These are phyloP conservation scores for Hericium rajendrae DNA, from an alignment of 768 basidiomycete genomes.

Conservation along the genomic window DNA sequence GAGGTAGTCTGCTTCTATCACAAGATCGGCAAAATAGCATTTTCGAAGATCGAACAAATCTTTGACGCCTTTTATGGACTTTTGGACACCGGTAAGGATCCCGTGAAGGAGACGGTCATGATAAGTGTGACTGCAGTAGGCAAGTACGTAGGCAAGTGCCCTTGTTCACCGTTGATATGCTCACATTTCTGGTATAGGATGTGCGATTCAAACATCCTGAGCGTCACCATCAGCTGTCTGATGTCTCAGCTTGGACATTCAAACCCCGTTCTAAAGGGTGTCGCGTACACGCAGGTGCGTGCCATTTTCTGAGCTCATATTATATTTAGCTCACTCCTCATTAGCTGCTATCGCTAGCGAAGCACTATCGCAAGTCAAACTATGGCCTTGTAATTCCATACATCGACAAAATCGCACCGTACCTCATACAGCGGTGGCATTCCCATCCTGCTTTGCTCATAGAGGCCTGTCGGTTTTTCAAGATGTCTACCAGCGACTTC, in stretches of 20 bases:
- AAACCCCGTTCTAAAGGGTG: constrained; percentile 62
- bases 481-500: constrained; percentile 46
- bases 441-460: constrained; percentile 47
- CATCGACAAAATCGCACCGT: constrained; percentile 55
- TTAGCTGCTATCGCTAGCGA: constrained; percentile 52
- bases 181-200: no score
- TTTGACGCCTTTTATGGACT: constrained; percentile 13
- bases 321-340: background rate
- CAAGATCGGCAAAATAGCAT: constrained; percentile 5
- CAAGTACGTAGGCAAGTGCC: constrained; percentile 21
- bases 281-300: constrained; percentile 58
- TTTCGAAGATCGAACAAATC: constrained; percentile 6
- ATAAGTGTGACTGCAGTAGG: constrained; percentile 51
- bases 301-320: no score
- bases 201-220: constrained; percentile 38
- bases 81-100: constrained; percentile 19
- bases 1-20: constrained; percentile 14
- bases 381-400: constrained; percentile 66
- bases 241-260: constrained; percentile 56
- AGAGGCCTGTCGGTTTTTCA: constrained; percentile 65
- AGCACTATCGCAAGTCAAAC: constrained; percentile 46
- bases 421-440: constrained; percentile 48
- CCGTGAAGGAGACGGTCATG: constrained; percentile 54
- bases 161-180: no score
- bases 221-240: constrained; percentile 50